Evolutionary conservation across 495 filamentous ascomycete species (phyloP), one percentile per base, ranked within the genome.

Genomic region (Podospora sp.): DNA sequence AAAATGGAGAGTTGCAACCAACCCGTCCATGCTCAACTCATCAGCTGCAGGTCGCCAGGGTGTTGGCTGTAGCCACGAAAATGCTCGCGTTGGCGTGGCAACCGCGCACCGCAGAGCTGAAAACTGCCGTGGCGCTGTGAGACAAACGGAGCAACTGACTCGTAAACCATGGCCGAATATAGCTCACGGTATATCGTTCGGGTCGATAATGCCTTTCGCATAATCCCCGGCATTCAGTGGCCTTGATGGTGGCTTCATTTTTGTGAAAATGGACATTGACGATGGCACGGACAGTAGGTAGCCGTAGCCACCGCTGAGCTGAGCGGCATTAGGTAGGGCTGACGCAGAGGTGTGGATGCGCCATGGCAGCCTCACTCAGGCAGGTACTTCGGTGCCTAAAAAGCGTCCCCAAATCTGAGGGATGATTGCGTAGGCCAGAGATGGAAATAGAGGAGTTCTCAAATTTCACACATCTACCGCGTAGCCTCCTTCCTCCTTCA

Each of bases 71-170:
- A 46, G 14, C 40, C 12, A 14, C 14, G 40, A 46, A 46, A 46
- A 46, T 46, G 25, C 62, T 8, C n/a, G 18, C 25, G 52, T 65
- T 65, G 63, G 63, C 63, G 36, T 35, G 24, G 63, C 52, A 65
- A 65, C 63, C 18, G n/a, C 36, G n/a, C 27, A 50, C 8, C 36
- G 29, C 52, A 36, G 18, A 36, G 40, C 16, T 26, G 60, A 29
- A n/a, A 12, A 12, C 16, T 49, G 60, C 60, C 22, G 60, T 20
- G 12, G 35, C 33, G 14, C 26, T 35, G 26, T 27, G 56, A 18
- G 26, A 26, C 25, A 33, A 61, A 36, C 29, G 29, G 4, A 33
- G 26, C 53, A 57, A 57, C 24, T 21, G 53, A 22, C 53, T 57
- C 24, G 20, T 3, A 8, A 33, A 8, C 29, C 29, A 33, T 33